phyloP scores from a whole-genome alignment of 495 filamentous ascomycete genomes.

The Penicillium psychrofluorescens region DNA sequence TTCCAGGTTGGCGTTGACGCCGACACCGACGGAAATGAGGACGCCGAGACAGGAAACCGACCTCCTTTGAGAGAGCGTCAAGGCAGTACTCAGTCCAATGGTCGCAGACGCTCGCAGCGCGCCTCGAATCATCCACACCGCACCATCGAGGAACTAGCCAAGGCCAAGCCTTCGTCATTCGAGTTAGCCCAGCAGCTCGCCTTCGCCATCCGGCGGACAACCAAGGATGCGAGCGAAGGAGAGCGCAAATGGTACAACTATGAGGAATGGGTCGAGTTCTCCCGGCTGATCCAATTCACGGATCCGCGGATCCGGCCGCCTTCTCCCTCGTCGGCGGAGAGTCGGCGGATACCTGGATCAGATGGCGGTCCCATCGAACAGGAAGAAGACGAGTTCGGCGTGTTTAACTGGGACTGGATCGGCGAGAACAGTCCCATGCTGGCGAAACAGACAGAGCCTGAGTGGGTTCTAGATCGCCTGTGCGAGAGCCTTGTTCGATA shows the following conservation, averaged over 20 bases:
- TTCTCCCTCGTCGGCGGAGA: not conserved
- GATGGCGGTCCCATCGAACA: constrained; percentile 5
- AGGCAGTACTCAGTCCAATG: too few relatives aligned
- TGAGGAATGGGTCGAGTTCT: constrained; percentile 60
- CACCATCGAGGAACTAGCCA: constrained; percentile 42
- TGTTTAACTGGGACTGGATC: constrained; percentile 64
- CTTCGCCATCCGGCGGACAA: constrained; percentile 43
- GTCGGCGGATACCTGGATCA: not conserved
- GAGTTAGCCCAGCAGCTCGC: constrained; percentile 46
- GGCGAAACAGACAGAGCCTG: constrained; percentile 45
- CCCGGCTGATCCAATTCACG: constrained; percentile 52
- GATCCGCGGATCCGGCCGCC: constrained; percentile 17
- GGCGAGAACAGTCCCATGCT: constrained; percentile 56
- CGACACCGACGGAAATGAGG: constrained; percentile 5
- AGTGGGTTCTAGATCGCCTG: constrained; percentile 54
- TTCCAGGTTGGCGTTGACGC: constrained; percentile 32
- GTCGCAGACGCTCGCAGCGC: not conserved
- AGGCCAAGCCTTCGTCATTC: constrained; percentile 23
- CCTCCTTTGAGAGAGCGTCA: too few relatives aligned
- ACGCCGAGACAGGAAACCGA: not conserved
- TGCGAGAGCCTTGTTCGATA: constrained; percentile 52
- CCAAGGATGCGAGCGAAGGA: constrained; percentile 35
- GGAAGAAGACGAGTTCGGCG: constrained; percentile 48
- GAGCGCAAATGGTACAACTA: constrained; percentile 46
- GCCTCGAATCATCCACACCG: constrained; percentile 8